A percentile compares a stretch with the other conserved stretches of the same genome.
Conservation (phyloP, 805 yeast species). For the Candida mattraensis region DNA sequence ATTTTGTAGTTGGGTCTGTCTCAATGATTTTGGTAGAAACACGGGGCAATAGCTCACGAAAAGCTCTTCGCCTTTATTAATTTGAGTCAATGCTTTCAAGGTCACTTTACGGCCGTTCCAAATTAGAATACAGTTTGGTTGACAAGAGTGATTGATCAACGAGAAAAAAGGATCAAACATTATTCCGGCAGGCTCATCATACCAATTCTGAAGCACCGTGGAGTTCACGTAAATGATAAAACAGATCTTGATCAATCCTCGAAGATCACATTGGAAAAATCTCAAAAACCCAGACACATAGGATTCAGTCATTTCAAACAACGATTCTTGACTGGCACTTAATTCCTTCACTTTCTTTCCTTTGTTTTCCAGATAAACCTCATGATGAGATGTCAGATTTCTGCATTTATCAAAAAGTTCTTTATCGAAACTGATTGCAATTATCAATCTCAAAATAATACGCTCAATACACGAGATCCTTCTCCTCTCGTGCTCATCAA, state of each 20-base stretch:
- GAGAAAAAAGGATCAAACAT: slow-evolving; percentile 39
- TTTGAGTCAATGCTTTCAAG: slow-evolving; percentile 21
- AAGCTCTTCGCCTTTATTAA: slow-evolving; percentile 30
- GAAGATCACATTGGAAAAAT: slow-evolving; percentile 14
- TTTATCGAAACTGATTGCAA: slow-evolving; percentile 6
- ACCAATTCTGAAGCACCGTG: slow-evolving; percentile 28
- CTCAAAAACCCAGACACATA: slow-evolving; percentile 15
- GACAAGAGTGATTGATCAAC: slow-evolving; percentile 42
- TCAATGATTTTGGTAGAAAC: slow-evolving; percentile 29
- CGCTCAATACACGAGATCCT: slow-evolving; percentile 16
- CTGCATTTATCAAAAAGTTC: slow-evolving; percentile 13
- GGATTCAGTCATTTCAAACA: slow-evolving; percentile 18
- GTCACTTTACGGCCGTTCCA: slow-evolving; percentile 22
- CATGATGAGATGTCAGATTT: slow-evolving; percentile 25
- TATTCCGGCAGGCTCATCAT: slow-evolving; percentile 32
- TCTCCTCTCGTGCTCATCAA: slow-evolving; percentile 2
- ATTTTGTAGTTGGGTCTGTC: slow-evolving; percentile 29
- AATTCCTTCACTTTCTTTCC: not conserved
- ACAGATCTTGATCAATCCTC: slow-evolving; percentile 19
- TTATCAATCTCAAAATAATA: slow-evolving; percentile 11
- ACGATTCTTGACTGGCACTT: slow-evolving; percentile 8
- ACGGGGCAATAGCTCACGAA: slow-evolving; percentile 33
- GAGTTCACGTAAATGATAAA: slow-evolving; percentile 32
- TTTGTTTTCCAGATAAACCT: slow-evolving; percentile 11
- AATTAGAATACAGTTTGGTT: slow-evolving; percentile 34